Base-by-base conservation (phyloP, 192 early-diverging fungal genomes). In the Jimgerdemannia lactiflua region DNA sequence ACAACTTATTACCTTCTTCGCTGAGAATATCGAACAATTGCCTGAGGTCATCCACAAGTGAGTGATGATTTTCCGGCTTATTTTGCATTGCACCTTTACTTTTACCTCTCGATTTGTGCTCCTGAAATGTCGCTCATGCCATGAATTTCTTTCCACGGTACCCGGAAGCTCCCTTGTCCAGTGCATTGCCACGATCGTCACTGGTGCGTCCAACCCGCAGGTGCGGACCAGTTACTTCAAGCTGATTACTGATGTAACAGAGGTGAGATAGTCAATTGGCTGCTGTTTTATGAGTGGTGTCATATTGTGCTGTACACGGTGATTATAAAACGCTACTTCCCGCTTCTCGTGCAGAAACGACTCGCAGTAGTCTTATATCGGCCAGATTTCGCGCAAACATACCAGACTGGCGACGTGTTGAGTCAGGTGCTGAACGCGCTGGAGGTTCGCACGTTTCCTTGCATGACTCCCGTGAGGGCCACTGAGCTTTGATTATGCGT, bases 11-110 rank as follows among this genome's bases (percentile, higher is more conserved):
- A 77, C 77, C 40, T 91, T 89, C 72, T 83, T 93, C 59, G 82
- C 89, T n/a, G 79, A 84, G 8, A 86, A 89, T 66, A 73, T 91
- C 3, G 81, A 83, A 14, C 79, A 84, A 4, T 73, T 93, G 9
- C 89, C 92, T n/a, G 85, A 89, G 41, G 72, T 77, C 6, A 84
- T 87, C 39, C 89, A 93, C 74, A 91, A 85, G 89, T 88, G 80
- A 71, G 84, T 67, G 20, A 54, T 39, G 20, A 20, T 39, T 18
- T 29, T 29, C 29, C 29, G 29, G 29, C 29, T 29, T 29, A 29
- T 29, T 29, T 29, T 29, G 29, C 29, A 29, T 0, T 29, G 29
- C 1, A 29, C 29, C 1, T 29, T 29, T 29, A 29, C 29, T 29
- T 29, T 29, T 29, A 29, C 29, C 29, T 42, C 39, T 29, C 1